Evolutionary conservation across 202 grass and related monocot species (phyloP), one percentile per base, ranked within the genome.

Genomic region (Setaria viridis): DNA sequence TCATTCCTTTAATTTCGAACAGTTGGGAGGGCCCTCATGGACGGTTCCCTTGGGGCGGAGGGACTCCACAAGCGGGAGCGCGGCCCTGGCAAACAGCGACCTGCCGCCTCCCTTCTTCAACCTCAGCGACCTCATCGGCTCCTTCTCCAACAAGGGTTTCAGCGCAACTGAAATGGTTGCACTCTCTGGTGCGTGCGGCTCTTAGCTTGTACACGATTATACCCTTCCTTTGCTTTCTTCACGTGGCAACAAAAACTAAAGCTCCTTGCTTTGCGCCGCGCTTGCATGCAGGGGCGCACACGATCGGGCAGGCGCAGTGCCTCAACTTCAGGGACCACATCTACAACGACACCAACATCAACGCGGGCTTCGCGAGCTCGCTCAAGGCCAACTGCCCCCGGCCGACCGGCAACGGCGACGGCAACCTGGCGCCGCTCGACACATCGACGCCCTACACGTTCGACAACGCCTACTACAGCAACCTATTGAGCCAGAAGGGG

Each of bases 321-420:
- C 10, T 1, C 0, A 63, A 54, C 37, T 98, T 98, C 79, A 77
- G 93, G 60, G 30, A 51, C 39, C 88, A 88, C 62, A 87, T 98
- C 93, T 98, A 95, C 91, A 95, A 90, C 47, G 93, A 93, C 37
- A 66, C 83, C 41, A 82, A 92, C 88, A 94, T 98, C 47, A n/a
- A 95, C 60, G 0, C 87, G 0, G 50, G 41, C 0, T 95, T 86
- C 42, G 95, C 86, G 12, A 25, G 66, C 5, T 78, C 84, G 20
- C 70, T 93, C 65, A 80, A 81, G 84, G 76, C 70, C 5, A 95
- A 92, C 70, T 98, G 95, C 71, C 93, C 93, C 6, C 16, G 34
- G 20, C 43, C n/a, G 0, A 77, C 41, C 13, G 56, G 83, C 30
- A 58, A 58, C 62, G 89, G 89, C 48, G 87, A 93, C 74, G 9